Percentiles rank a stretch among this genome's conserved stretches.
Evolutionary conservation across 2,329 filamentous ascomycete genomes (phyloP).

Genomic region (Phaeophleospora eucalypticola): DNA sequence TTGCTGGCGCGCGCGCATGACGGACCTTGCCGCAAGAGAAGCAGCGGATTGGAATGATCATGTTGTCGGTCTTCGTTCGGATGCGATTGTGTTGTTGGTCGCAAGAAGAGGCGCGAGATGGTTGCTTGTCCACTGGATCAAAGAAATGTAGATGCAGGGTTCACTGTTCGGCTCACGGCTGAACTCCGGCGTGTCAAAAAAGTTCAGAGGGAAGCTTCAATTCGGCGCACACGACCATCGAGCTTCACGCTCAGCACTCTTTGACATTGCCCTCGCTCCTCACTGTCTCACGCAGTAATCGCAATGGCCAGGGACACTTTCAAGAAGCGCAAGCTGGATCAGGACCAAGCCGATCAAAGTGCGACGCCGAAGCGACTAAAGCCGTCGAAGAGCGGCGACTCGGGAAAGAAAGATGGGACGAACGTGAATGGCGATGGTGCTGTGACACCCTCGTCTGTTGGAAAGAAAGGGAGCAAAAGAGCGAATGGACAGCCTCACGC

Average conservation of each 20-base stretch:
- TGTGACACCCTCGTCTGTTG: no score
- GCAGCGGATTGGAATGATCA: conserved; percentile 98
- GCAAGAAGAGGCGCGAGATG: neutral
- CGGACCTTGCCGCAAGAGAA: conserved; percentile 98
- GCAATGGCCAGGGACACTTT: conserved; percentile 18
- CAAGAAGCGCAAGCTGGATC: conserved; percentile 22
- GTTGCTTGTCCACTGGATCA: no score
- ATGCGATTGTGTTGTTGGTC: neutral
- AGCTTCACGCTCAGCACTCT: no score
- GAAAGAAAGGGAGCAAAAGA: no score
- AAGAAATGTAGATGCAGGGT: conserved; percentile 2
- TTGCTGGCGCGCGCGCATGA: conserved; percentile 4
- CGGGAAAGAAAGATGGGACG: conserved; percentile 9
- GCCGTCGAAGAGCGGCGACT: conserved; percentile 11
- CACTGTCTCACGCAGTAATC: neutral
- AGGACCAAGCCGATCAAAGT: conserved; percentile 12
- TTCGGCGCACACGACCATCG: conserved; percentile 1
- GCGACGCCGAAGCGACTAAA: conserved; percentile 20
- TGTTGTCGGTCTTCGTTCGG: conserved; percentile 46
- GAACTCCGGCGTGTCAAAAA: neutral
- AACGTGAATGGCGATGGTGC: conserved; percentile 5
- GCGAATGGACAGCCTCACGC: no score
- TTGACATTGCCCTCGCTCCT: no score
- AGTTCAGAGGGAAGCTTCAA: neutral
- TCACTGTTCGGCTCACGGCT: neutral